Evolutionary conservation across 108 stramenopile species (phyloP).

Genomic region (Pseudonitzschia multistriata): DNA sequence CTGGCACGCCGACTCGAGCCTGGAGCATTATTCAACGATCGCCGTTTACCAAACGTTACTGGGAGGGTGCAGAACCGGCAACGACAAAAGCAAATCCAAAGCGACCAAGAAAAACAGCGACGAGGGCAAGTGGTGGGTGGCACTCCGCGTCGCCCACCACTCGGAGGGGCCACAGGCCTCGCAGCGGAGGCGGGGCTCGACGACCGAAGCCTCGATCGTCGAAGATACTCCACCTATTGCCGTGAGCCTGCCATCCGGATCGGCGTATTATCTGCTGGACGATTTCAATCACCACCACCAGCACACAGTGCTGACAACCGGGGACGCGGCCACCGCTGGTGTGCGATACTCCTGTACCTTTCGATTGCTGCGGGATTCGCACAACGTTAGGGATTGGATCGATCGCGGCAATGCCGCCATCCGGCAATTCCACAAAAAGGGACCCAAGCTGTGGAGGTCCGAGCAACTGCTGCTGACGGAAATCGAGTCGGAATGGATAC

Average conservation of each 20-base stretch:
- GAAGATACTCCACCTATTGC: conserved; percentile 43
- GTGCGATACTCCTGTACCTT: conserved; percentile 58
- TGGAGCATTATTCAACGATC: conserved; percentile 79
- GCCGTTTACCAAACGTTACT: conserved; percentile 66
- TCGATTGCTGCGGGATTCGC: conserved; percentile 47
- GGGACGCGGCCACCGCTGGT: conserved; percentile 20
- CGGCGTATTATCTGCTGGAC: conserved; percentile 81
- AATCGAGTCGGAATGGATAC: conserved; percentile 72
- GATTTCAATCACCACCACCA: conserved; percentile 84
- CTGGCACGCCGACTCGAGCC: conserved; percentile 87
- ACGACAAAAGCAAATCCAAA: not conserved
- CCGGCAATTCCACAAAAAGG: conserved; percentile 49
- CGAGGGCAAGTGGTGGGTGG: conserved; percentile 46
- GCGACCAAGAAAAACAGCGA: conserved; percentile 8
- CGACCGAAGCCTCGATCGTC: conserved; percentile 30
- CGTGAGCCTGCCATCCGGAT: conserved; percentile 49
- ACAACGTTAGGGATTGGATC: conserved; percentile 41
- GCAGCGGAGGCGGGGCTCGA: conserved; percentile 25
- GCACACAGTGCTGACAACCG: conserved; percentile 53
- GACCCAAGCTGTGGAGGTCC: conserved; percentile 49
- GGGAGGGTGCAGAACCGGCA: conserved; percentile 10
- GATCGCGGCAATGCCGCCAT: conserved; percentile 30
- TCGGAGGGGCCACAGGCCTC: conserved; percentile 47
- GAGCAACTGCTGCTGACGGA: conserved; percentile 55
- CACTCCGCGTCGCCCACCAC: conserved; percentile 49